These are phyloP conservation scores for Candida pseudofarinosa DNA, from an alignment of 805 yeast species.

Conservation along the genomic window DNA sequence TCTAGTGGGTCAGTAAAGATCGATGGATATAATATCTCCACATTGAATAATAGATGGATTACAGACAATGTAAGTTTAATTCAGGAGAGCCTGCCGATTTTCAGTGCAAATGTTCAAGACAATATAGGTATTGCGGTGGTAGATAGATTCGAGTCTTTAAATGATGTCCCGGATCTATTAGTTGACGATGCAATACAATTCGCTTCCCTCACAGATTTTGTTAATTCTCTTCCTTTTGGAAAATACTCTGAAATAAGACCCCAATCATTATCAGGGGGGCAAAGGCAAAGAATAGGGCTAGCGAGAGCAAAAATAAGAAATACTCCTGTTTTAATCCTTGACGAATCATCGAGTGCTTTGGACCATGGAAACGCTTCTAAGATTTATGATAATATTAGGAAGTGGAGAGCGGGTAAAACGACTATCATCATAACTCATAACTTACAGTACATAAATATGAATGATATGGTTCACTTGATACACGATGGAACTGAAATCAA, in stretches of 20 bases:
- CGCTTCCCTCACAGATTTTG: slow-evolving; percentile 48
- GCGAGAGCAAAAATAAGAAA: slow-evolving; percentile 79
- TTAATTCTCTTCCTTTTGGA: slow-evolving; percentile 50
- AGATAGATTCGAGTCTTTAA: slow-evolving; percentile 14
- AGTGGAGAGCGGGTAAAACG: slow-evolving; percentile 64
- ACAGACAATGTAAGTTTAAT: slow-evolving; percentile 63
- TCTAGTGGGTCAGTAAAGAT: slow-evolving; percentile 54
- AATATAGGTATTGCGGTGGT: slow-evolving; percentile 56
- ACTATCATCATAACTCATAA: slow-evolving; percentile 85
- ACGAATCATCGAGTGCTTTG: slow-evolving; percentile 83
- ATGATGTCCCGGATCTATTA: slow-evolving; percentile 15
- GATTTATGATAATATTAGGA: slow-evolving; percentile 48
- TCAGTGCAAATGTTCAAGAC: slow-evolving; percentile 57
- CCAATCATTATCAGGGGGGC: slow-evolving; percentile 78
- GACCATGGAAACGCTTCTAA: slow-evolving; percentile 48
- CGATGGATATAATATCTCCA: slow-evolving; percentile 47
- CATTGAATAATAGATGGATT: slow-evolving; percentile 49
- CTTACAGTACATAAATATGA: slow-evolving; percentile 46
- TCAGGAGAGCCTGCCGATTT: slow-evolving; percentile 66
- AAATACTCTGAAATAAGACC: slow-evolving; percentile 48
- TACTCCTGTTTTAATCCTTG: slow-evolving; percentile 73
- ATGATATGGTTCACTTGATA: slow-evolving; percentile 52
- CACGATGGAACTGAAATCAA: slow-evolving; percentile 56
- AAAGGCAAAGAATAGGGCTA: slow-evolving; percentile 74
- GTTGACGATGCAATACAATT: slow-evolving; percentile 45